Evolutionary conservation across 129 eudicot species (phyloP), one percentile per base, ranked within the genome.

Genomic region (Escallonia rubra): DNA sequence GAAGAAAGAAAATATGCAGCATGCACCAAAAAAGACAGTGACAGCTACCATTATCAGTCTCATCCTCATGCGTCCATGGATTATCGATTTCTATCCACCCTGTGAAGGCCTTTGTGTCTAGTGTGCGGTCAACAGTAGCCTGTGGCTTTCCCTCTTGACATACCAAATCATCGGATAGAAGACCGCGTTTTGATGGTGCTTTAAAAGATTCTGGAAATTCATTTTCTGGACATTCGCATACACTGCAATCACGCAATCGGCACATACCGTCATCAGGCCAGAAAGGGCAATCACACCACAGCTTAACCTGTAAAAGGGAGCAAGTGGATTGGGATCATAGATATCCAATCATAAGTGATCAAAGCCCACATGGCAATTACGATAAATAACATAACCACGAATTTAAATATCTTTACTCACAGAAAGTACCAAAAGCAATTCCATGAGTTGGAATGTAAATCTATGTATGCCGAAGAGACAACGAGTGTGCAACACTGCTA

Each of bases 221-320:
- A 71, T 81, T 71, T 55, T 89, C 99, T 43, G 96, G 90, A 78
- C 96, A 93, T 81, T 89, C 93, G 56, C 99, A 93, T 14, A 93
- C 95, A 73, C 95, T 89, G 71, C 99, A 93, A 75, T 93, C 96
- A 9, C 95, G 96, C 68, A 93, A 64, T 53, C 81, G 76, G 77
- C 98, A 89, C 95, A 89, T 86, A 4, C 96, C 98, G 72, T 93
- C 98, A 69, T 93, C 96, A 13, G 92, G 96, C 99, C 96, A 93
- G 78, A 89, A 89, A 39, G 92, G 99, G 73, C 99, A 93, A 79
- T 93, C 96, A 67, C 96, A 93, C 96, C 96, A 89, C 73, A 93
- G 71, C 75, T 89, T 93, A 51, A 86, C 95, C 98, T 92, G 85
- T 71, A 54, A 72, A 49, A 43, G 23, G 67, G 23, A 57, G 59